Evolutionary conservation across 805 yeast species (phyloP), one percentile per base, ranked within the genome.

Genomic region (Wickerhamiella musiphila): DNA sequence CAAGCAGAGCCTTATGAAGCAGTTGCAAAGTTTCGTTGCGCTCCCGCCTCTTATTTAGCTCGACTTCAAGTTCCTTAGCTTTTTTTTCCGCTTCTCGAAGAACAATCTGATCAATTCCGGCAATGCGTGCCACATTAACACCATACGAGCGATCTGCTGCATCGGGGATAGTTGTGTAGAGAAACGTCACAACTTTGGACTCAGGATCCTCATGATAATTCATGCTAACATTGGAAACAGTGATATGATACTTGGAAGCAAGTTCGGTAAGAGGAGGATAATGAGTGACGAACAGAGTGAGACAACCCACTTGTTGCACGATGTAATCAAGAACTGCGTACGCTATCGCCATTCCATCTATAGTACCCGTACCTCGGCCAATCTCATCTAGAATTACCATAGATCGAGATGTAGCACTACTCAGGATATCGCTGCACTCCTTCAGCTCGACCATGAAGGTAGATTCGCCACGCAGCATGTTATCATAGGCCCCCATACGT

Each of bases 261-360:
- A 76, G 60, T 13, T 58, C 55, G 35, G 72, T 66, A 25, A 83
- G 54, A 13, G 68, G 61, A 5, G 84, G 83, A 45, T 73, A 83
- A 52, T 83, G 95, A 0, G 95, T 83, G 22, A 84, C 78, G 52
- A 82, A 83, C 25, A 83, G 54, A 0, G 77, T 66, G 35, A 78
- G 56, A 0, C 84, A 74, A 15, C 56, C 47, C 4, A 52, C 40
- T 4, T 53, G 53, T 3, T 46, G 40, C 2, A 68, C 51, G 38
- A 78, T 64, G 42, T 76, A 72, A 33, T 67, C 60, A 34, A 83
- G 54, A 2, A 83, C 70, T 0, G 92, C 59, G 48, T 71, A 68
- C 0, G 94, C 93, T 19, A 83, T 71, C 1, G 92, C 72, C 26
- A 70, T 73, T 0, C 94, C 95, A 51, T 84, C 94, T 32, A 56